Conservation (phyloP, 805 yeast genomes). For the Kodamaea neixiangensis region DNA sequence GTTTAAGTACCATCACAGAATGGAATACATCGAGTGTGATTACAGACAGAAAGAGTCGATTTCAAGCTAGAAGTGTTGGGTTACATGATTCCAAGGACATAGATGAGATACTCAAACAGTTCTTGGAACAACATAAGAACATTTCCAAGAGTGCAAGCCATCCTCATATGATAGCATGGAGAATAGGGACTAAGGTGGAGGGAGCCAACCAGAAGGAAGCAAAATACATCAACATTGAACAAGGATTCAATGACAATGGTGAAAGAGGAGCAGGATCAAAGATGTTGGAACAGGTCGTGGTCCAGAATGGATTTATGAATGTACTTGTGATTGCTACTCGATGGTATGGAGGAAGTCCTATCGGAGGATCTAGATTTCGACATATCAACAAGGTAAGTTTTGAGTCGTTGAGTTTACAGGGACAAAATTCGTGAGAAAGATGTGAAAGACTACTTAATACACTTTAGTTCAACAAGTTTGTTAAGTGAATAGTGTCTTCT, state of each 20-base stretch:
- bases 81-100: slow-evolving; percentile 46
- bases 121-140: slow-evolving; percentile 48
- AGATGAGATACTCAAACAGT: slow-evolving; percentile 38
- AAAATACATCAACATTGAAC: slow-evolving; percentile 36
- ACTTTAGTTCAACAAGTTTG: too few relatives aligned
- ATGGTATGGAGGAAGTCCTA: slow-evolving; percentile 80
- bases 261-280: slow-evolving; percentile 74
- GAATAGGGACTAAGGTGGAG: slow-evolving; percentile 30
- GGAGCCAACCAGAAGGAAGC: not conserved
- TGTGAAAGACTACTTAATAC: too few relatives aligned
- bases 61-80: slow-evolving; percentile 60
- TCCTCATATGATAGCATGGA: slow-evolving; percentile 76
- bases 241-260: slow-evolving; percentile 70
- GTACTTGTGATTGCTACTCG: slow-evolving; percentile 69
- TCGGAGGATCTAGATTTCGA: slow-evolving; percentile 72
- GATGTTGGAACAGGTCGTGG: slow-evolving; percentile 53
- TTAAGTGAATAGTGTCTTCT: too few relatives aligned
- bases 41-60: slow-evolving; percentile 59
- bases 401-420: slow-evolving; percentile 53
- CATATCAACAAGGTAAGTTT: slow-evolving; percentile 60
- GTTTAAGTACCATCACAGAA: slow-evolving; percentile 13
- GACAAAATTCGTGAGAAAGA: too few relatives aligned
- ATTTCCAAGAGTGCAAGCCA: slow-evolving; percentile 61
- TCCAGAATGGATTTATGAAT: slow-evolving; percentile 50
- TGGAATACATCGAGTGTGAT: slow-evolving; percentile 36